A percentile compares a stretch with the other conserved stretches of the same genome.
Evolutionary conservation across 2,329 filamentous ascomycete species (phyloP).

Genomic region (Geoglossum cookeanum): DNA sequence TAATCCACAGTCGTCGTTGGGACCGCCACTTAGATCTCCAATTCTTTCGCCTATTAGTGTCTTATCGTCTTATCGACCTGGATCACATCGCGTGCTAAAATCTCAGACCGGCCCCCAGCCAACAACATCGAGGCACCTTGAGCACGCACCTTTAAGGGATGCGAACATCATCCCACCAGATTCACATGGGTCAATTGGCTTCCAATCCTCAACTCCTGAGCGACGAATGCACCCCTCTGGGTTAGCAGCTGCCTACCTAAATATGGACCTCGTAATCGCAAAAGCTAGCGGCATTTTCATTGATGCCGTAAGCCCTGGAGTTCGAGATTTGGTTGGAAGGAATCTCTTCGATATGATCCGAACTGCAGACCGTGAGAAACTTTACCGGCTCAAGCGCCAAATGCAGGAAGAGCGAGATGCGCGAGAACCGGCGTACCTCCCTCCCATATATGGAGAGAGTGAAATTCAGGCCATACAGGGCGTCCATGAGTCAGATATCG

Average conservation of each 20-base stretch:
- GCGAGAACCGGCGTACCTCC: conserved; percentile 29
- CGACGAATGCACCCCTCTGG: conserved; percentile 6
- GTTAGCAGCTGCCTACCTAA: conserved; percentile 23
- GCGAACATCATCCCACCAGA: not conserved
- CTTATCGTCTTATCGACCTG: not conserved
- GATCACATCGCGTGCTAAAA: not conserved
- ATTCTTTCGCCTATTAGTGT: not conserved
- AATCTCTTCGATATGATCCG: conserved; percentile 26
- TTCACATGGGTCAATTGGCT: not conserved
- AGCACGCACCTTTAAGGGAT: not conserved
- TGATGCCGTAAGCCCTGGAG: conserved; percentile 20
- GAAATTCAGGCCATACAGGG: conserved; percentile 8
- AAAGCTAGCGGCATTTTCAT: conserved; percentile 27
- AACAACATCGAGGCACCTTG: not conserved
- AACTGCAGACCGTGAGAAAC: conserved; percentile 21
- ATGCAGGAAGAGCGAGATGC: conserved; percentile 27
- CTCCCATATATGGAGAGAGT: conserved; percentile 22
- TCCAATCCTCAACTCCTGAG: not conserved
- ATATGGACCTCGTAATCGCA: conserved; percentile 28
- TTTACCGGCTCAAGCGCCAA: conserved; percentile 25
- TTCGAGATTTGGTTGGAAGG: conserved; percentile 20
- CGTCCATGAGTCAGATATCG: conserved; percentile 11
- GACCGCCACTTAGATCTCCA: conserved; percentile 3
- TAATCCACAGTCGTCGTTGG: not conserved
- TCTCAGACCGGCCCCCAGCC: not conserved